Base-by-base conservation (phyloP, 1,139 yeast genomes). In the Taphrina communis region DNA sequence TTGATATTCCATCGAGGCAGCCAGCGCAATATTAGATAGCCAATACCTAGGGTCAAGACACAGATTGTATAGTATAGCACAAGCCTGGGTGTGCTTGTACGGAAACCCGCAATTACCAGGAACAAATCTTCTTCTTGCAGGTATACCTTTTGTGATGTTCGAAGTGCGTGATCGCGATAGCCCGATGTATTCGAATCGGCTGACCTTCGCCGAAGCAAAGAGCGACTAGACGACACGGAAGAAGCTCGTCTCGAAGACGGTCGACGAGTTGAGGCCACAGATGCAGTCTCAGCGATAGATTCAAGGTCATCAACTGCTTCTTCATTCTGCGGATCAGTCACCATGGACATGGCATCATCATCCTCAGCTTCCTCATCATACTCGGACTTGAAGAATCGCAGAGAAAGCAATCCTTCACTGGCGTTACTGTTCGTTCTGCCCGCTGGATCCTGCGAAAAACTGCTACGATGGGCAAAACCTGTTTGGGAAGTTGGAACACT, bases 71-170 rank as follows among this genome's bases (percentile, higher is more conserved):
- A 83, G 76, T 88, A 92, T 0, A 84, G 38, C 0, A 80, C 59
- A 7, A 79, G 75, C 70, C 86, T 85, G 73, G 82, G 70, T 66
- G 76, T 76, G 35, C 87, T 84, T 31, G 87, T 84, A 68, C 79
- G 80, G 77, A 90, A 94, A 2, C 98, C 99, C 0, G 97, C 98
- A 73, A 94, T 89, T 71, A 96, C 97, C 71, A 95, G 85, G 21
- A 93, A 94, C 75, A 94, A 81, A 79, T 94, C 99, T 76, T 94
- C 99, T 77, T 95, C 98, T 0, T 97, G 94, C 72, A 95, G 85
- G 77, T 94, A 94, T 77, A 89, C 91, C 68, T 97, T 82, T 78
- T 94, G 99, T 31, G 66, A 52, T n/a, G 52, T 51, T 8, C 65
- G 61, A 2, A 38, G 35, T 3, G 44, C 14, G 7, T 44, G 25